A percentile compares a stretch with the other conserved stretches of the same genome.
Conservation (phyloP, 2,329 filamentous ascomycete genomes). For the Cucurbitaria berberidis region DNA sequence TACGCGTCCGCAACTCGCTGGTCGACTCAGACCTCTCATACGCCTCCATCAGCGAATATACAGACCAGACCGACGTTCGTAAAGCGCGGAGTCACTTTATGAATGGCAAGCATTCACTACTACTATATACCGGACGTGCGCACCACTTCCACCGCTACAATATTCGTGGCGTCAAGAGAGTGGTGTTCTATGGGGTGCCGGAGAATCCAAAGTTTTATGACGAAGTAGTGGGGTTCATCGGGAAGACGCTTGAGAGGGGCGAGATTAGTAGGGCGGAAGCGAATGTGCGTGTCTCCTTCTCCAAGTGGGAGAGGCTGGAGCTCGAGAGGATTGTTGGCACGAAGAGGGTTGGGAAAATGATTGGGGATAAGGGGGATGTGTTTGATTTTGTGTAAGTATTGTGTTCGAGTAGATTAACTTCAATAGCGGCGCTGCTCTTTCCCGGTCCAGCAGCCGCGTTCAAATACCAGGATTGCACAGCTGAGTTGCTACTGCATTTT, state of each 20-base stretch:
- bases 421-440: neutral
- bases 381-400: slow-evolving; percentile 82
- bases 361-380: slow-evolving; percentile 81
- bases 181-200: slow-evolving; percentile 90
- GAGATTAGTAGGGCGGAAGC: slow-evolving; percentile 59
- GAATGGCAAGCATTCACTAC: slow-evolving; percentile 77
- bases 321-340: slow-evolving; percentile 87
- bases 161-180: slow-evolving; percentile 77
- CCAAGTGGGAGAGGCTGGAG: slow-evolving; percentile 86
- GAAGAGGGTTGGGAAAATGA: slow-evolving; percentile 80
- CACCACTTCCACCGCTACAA: slow-evolving; percentile 94
- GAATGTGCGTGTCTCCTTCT: slow-evolving; percentile 70
- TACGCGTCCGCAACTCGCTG: slow-evolving; percentile 91
- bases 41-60: slow-evolving; percentile 88
- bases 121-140: slow-evolving; percentile 93
- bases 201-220: slow-evolving; percentile 85
- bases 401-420: neutral
- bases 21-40: slow-evolving; percentile 75
- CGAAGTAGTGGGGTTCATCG: slow-evolving; percentile 75
- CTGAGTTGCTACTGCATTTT: no score
- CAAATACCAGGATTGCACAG: no score
- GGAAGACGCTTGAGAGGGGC: slow-evolving; percentile 61
- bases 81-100: slow-evolving; percentile 88
- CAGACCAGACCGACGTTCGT: slow-evolving; percentile 76
- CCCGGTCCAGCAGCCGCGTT: neutral